Percentiles rank a stretch among this genome's conserved stretches.
Evolutionary conservation across 106 monocot species (phyloP).

Genomic region (Chionographis japonica): DNA sequence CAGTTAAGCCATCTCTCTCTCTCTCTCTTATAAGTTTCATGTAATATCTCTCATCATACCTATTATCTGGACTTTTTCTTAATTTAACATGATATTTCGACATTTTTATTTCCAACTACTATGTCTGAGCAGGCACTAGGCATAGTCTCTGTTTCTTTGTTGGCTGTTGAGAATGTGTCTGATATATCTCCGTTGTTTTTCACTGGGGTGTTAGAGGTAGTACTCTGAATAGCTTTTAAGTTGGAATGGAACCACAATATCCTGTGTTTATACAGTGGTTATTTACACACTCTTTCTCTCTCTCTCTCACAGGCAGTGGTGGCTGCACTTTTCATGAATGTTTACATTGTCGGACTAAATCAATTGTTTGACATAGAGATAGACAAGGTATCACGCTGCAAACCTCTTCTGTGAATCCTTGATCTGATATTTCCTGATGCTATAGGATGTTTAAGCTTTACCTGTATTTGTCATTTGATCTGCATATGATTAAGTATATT

Average conservation of each 20-base stretch:
- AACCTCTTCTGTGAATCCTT: background rate
- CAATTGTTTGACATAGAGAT: slow-evolving; percentile 96
- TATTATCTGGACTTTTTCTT: too few species aligned
- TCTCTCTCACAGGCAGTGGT: slow-evolving; percentile 59
- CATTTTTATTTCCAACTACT: too few species aligned
- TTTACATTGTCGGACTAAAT: slow-evolving; percentile 98
- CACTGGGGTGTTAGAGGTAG: slow-evolving; percentile 77
- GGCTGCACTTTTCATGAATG: slow-evolving; percentile 94
- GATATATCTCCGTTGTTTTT: slow-evolving; percentile 85
- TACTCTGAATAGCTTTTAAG: background rate
- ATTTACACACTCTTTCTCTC: slow-evolving; percentile 3
- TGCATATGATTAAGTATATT: background rate
- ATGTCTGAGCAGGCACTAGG: slow-evolving; percentile 59
- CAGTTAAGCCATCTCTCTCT: slow-evolving; percentile 54
- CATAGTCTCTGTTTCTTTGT: slow-evolving; percentile 88
- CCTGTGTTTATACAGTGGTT: background rate
- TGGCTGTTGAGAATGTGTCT: slow-evolving; percentile 67
- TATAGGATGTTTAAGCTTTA: too few species aligned
- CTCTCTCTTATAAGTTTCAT: background rate
- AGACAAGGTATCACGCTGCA: slow-evolving; percentile 64
- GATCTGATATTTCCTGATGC: background rate
- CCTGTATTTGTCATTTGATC: too few species aligned
- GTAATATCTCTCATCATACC: too few species aligned
- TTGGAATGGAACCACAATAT: background rate
- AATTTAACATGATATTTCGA: too few species aligned